These are phyloP conservation scores for Scheffersomyces spartinae DNA, from an alignment of 805 yeast species.

Conservation along the genomic window DNA sequence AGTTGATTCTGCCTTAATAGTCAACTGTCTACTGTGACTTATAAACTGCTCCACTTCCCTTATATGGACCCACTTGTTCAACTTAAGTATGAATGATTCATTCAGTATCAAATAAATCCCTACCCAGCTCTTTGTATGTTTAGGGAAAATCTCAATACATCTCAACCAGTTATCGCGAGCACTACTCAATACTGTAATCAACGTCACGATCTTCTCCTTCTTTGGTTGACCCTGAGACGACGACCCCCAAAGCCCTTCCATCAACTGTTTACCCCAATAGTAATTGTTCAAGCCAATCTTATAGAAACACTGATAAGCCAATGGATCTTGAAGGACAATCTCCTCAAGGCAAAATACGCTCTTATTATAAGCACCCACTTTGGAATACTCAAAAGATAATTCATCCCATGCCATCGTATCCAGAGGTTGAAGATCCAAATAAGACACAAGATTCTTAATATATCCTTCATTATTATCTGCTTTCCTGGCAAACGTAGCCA, in stretches of 20 bases:
- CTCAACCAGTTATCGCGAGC: constrained; percentile 24
- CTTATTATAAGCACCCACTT: constrained; percentile 51
- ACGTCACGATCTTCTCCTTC: constrained; percentile 21
- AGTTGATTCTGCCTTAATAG: not conserved
- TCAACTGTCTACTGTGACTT: no score
- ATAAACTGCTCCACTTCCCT: constrained; percentile 3
- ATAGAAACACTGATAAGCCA: constrained; percentile 55
- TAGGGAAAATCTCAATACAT: constrained; percentile 24
- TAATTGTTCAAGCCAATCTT: constrained; percentile 53
- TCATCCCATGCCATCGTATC: constrained; percentile 77
- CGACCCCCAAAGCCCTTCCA: no score
- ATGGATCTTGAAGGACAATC: constrained; percentile 54
- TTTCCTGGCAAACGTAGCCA: constrained; percentile 21
- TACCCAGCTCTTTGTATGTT: constrained; percentile 23
- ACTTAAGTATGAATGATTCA: constrained; percentile 9
- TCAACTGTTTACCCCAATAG: no score
- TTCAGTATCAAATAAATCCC: constrained; percentile 19
- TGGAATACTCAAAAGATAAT: constrained; percentile 51
- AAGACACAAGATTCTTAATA: constrained; percentile 41
- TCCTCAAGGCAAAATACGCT: constrained; percentile 64
- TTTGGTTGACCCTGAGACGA: no score
- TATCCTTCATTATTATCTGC: constrained; percentile 25
- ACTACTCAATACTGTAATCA: constrained; percentile 11
- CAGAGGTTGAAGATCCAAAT: constrained; percentile 54
- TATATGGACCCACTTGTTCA: constrained; percentile 9